Evolutionary conservation across 2,329 filamentous ascomycete genomes (phyloP).

Genomic region (Rachicladosporium sp.): DNA sequence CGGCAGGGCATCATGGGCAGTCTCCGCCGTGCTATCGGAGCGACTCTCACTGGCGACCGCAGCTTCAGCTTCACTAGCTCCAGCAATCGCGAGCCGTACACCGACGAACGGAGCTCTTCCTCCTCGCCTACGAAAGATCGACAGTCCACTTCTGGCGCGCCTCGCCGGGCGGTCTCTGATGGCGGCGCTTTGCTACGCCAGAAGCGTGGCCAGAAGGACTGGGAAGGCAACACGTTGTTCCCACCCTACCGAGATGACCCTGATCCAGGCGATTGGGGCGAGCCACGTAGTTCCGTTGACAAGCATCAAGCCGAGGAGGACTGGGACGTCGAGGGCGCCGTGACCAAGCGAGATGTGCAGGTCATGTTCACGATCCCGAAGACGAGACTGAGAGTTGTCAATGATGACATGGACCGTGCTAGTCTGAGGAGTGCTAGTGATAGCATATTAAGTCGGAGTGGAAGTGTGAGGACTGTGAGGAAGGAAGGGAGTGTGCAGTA

Average conservation of each 20-base stretch:
- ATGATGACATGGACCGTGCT: conserved; percentile 46
- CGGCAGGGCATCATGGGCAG: conserved; percentile 20
- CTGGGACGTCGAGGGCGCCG: conserved; percentile 40
- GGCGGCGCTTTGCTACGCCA: conserved; percentile 26
- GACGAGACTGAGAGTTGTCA: conserved; percentile 78
- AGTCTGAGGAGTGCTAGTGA: conserved; percentile 25
- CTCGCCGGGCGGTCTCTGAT: conserved; percentile 33
- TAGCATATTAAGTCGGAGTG: conserved; percentile 13
- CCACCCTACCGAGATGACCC: conserved; percentile 22
- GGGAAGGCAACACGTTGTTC: conserved; percentile 15
- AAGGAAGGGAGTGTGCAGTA: no score
- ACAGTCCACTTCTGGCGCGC: conserved; percentile 9
- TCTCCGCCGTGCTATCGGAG: conserved; percentile 20
- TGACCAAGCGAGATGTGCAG: conserved; percentile 35
- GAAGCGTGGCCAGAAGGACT: conserved; percentile 31
- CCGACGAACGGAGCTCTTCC: conserved; percentile 11
- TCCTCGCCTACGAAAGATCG: conserved; percentile 16
- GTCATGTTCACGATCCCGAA: conserved; percentile 87
- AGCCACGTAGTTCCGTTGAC: conserved; percentile 11
- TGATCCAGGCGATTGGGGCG: conserved; percentile 25
- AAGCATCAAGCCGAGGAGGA: conserved; percentile 28
- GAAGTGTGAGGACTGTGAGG: conserved; percentile 6
- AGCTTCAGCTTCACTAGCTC: conserved; percentile 18
- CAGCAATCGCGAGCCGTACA: conserved; percentile 5
- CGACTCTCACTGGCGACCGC: conserved; percentile 17